Percentiles rank a stretch among this genome's conserved stretches.
Conservation (phyloP, 2,329 filamentous ascomycete genomes). For the Ophiocordyceps camponoti-floridani region DNA sequence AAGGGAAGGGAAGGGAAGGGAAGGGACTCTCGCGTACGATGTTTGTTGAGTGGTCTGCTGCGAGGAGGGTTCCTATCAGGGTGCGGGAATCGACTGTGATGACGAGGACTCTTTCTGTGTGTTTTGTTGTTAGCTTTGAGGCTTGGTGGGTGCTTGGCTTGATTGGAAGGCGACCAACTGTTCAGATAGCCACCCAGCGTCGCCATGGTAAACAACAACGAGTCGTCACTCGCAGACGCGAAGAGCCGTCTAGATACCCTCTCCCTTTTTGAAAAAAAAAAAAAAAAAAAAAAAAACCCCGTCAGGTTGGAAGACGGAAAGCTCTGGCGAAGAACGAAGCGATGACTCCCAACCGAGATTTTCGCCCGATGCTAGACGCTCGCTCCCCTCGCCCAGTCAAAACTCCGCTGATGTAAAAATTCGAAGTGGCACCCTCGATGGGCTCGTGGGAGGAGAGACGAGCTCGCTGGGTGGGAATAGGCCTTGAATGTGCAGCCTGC, state of each 20-base stretch:
- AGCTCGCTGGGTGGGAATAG: no score
- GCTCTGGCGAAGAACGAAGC: neutral
- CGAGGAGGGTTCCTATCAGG: conserved; percentile 63
- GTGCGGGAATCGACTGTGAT: conserved; percentile 87
- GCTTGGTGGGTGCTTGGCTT: neutral
- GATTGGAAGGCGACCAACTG: conserved; percentile 18
- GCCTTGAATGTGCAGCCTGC: no score
- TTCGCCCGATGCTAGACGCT: no score
- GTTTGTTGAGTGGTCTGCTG: conserved; percentile 85
- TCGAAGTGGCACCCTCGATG: no score
- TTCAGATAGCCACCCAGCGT: conserved; percentile 26
- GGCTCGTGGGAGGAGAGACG: no score
- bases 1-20: neutral
- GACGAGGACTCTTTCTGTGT: conserved; percentile 75
- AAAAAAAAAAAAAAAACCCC: no score
- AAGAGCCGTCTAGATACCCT: neutral
- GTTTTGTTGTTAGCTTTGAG: neutral
- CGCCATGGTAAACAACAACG: conserved; percentile 15
- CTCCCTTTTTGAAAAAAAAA: no score
- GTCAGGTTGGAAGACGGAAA: no score
- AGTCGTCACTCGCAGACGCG: neutral
- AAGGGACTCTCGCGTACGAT: conserved; percentile 22
- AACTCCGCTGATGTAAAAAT: no score
- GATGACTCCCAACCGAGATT: no score
- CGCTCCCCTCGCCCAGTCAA: no score